Base-by-base conservation (phyloP, 441 rosid genomes). In the Corymbia citriodora region DNA sequence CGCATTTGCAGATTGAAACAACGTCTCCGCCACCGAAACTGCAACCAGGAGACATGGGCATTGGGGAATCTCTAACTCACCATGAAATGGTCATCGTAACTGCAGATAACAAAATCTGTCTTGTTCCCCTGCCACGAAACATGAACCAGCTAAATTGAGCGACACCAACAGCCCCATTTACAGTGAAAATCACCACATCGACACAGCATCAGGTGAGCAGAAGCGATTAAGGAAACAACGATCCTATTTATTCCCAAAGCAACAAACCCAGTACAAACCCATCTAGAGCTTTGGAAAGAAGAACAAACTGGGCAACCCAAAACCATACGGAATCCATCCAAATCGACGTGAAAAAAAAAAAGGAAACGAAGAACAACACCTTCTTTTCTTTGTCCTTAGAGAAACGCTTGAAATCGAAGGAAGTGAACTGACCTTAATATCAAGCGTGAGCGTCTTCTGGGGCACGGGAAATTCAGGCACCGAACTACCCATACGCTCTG, bases 71-170 rank as follows among this genome's bases (percentile, higher is more conserved):
- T 88, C 89, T 89, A 36, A 94, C 99, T 96, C 92, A 98, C 99
- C 91, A 96, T 94, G 91, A 94, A 92, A 92, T 97, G 96, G 90
- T 97, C 99, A 29, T 96, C 99, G 90, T 96, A 97, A 57, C 95
- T 90, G 94, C 95, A 95, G 90, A 97, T 90, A 45, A 96, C 96
- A 54, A 96, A 57, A 90, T 98, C 98, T 49, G 98, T 97, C 88
- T 94, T 95, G 95, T 95, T 95, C 74, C 96, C 99, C 99, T 98
- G 94, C 89, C 63, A 93, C 61, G 88, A 23, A 55, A 87, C 85
- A 79, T 25, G 85, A 90, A 25, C 15, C 29, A 74, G 94, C 40
- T 91, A 89, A 55, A 48, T 52, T 52, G 79, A 14, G 86, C 79
- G 88, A 23, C 52, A 45, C 18, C 86, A 83, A 13, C 88, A 72